Percentiles rank a stretch among this genome's conserved stretches.
These are phyloP conservation scores for Phycomyces nitens DNA, from an alignment of 192 early-diverging fungal genomes.

Conservation along the genomic window DNA sequence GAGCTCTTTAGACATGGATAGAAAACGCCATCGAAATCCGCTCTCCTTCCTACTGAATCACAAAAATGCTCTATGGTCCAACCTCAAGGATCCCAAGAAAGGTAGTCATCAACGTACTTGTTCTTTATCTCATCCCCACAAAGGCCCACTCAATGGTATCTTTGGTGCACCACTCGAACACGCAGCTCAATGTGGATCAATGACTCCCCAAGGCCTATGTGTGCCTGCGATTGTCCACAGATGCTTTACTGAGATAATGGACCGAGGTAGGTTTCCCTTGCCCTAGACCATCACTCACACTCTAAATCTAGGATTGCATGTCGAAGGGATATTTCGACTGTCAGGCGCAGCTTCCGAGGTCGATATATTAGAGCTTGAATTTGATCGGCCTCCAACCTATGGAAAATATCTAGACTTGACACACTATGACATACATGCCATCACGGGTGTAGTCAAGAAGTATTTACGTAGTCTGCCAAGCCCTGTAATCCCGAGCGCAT, in stretches of 20 bases:
- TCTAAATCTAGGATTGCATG: conserved; percentile 13
- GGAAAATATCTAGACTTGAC: conserved; percentile 25
- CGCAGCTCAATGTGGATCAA: conserved; percentile 21
- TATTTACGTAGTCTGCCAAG: conserved; percentile 29
- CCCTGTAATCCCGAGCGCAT: conserved; percentile 25
- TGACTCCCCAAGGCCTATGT: conserved; percentile 11
- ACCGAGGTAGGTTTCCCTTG: conserved; percentile 20
- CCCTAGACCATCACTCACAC: background rate
- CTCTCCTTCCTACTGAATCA: conserved; percentile 17
- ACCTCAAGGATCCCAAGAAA: conserved; percentile 12
- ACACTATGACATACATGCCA: conserved; percentile 30
- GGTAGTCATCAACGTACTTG: background rate
- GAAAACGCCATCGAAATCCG: conserved; percentile 17
- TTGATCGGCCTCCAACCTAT: conserved; percentile 25
- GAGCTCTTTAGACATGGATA: background rate
- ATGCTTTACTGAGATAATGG: conserved; percentile 30
- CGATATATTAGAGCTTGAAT: conserved; percentile 16
- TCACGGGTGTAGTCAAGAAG: conserved; percentile 31
- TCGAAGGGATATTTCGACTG: conserved; percentile 33
- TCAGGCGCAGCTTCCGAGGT: conserved; percentile 36
- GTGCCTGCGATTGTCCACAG: conserved; percentile 27
- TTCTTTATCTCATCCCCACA: too few species aligned
- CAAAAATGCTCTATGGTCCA: conserved; percentile 9
- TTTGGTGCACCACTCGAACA: conserved; percentile 32
- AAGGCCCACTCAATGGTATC: conserved; percentile 11